phyloP scores from a whole-genome alignment of 2,329 filamentous ascomycete species.

The Dactylellina parvicollis region DNA sequence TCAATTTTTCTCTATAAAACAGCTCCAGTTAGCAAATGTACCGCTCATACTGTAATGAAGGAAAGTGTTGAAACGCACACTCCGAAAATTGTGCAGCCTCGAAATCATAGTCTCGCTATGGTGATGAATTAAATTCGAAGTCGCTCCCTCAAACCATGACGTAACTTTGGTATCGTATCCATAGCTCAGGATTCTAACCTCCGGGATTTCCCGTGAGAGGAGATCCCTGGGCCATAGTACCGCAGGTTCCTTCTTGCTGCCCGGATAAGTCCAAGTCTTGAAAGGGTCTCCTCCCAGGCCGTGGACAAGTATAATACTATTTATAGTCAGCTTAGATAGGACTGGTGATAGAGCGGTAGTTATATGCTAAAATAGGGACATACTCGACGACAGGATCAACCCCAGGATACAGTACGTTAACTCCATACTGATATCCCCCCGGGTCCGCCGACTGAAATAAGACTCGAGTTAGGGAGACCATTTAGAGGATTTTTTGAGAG shows the following conservation, averaged over 20 bases:
- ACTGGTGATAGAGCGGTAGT: background rate
- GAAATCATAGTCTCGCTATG: slow-evolving; percentile 57
- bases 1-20: slow-evolving; percentile 54
- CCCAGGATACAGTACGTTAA: slow-evolving; percentile 52
- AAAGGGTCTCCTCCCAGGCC: slow-evolving; percentile 57
- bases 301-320: slow-evolving; percentile 58
- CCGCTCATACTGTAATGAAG: background rate
- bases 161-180: slow-evolving; percentile 58
- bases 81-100: slow-evolving; percentile 57
- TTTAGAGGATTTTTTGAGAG: slow-evolving; percentile 13
- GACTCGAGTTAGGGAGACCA: slow-evolving; percentile 32
- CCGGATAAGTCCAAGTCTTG: slow-evolving; percentile 57
- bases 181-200: slow-evolving; percentile 58
- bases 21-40: background rate
- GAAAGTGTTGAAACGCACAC: slow-evolving; percentile 34
- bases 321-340: background rate
- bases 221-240: slow-evolving; percentile 59
- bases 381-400: slow-evolving; percentile 55
- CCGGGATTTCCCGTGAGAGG: slow-evolving; percentile 57
- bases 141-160: slow-evolving; percentile 55
- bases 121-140: slow-evolving; percentile 58
- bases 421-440: slow-evolving; percentile 48
- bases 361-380: background rate
- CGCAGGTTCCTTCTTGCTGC: slow-evolving; percentile 47
- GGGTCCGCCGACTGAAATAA: slow-evolving; percentile 41